These are phyloP conservation scores for Teratosphaeriaceae sp. DNA, from an alignment of 2,329 filamentous ascomycete genomes.

Conservation along the genomic window DNA sequence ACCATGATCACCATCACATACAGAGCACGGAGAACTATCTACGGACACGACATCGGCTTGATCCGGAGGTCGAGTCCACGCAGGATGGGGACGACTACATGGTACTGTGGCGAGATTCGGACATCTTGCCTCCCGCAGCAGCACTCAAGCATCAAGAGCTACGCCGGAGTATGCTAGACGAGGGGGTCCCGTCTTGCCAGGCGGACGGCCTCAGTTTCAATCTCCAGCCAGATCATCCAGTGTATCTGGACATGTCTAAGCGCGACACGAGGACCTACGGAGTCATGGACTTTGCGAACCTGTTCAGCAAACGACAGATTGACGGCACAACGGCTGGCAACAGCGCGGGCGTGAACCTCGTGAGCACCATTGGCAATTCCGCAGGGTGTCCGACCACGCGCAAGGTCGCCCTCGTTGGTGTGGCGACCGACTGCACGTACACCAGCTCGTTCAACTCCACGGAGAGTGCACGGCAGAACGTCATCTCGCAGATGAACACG, in stretches of 20 bases:
- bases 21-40: slow-evolving; percentile 69
- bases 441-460: slow-evolving; percentile 62
- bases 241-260: slow-evolving; percentile 49
- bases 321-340: slow-evolving; percentile 67
- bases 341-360: slow-evolving; percentile 71
- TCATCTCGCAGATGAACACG: slow-evolving; percentile 77
- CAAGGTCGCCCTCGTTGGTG: slow-evolving; percentile 83
- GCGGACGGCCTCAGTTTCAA: slow-evolving; percentile 80
- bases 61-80: slow-evolving; percentile 55
- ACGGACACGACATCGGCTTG: slow-evolving; percentile 61
- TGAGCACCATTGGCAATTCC: slow-evolving; percentile 70
- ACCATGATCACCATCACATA: slow-evolving; percentile 80
- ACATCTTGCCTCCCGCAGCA: slow-evolving; percentile 50
- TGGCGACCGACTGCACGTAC: slow-evolving; percentile 91
- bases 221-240: slow-evolving; percentile 60
- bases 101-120: slow-evolving; percentile 88
- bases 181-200: slow-evolving; percentile 45
- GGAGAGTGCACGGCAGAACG: slow-evolving; percentile 60
- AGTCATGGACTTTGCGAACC: slow-evolving; percentile 53
- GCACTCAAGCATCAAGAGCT: slow-evolving; percentile 51
- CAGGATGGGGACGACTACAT: slow-evolving; percentile 63
- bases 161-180: slow-evolving; percentile 33
- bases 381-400: slow-evolving; percentile 83
- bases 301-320: slow-evolving; percentile 64
- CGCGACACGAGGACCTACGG: slow-evolving; percentile 50